Evolutionary conservation across 176 grass and related monocot species (phyloP).

Genomic region (Ensete glaucum): DNA sequence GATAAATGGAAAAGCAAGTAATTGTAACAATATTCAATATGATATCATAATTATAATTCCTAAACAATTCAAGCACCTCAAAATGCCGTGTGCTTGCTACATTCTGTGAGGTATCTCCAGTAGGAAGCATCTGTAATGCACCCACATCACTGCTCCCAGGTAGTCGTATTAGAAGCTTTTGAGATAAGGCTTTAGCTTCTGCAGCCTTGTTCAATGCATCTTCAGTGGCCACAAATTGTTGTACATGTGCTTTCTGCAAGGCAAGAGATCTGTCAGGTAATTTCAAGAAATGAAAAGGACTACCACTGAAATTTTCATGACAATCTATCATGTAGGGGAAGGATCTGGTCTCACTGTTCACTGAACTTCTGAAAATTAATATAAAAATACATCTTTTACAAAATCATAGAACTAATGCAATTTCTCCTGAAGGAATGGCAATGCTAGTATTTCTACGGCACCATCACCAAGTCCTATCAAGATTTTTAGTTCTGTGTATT

Average conservation of each 20-base stretch:
- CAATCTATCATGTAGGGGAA: no score
- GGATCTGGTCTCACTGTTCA: no score
- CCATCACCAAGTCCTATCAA: no score
- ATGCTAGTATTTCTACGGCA: no score
- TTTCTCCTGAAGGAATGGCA: no score
- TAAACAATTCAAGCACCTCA: slow-evolving; percentile 36
- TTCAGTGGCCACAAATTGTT: slow-evolving; percentile 96
- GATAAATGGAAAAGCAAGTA: background rate
- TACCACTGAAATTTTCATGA: no score
- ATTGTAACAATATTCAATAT: background rate
- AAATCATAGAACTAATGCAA: no score
- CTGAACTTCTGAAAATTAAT: no score
- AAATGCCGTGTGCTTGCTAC: slow-evolving; percentile 59
- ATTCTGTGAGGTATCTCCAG: slow-evolving; percentile 55
- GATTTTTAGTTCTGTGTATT: no score
- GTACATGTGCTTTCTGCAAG: slow-evolving; percentile 97
- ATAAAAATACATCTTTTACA: no score
- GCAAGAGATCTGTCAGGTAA: slow-evolving; percentile 28
- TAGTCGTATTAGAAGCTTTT: slow-evolving; percentile 84
- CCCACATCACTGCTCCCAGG: slow-evolving; percentile 51
- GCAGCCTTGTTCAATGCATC: slow-evolving; percentile 99
- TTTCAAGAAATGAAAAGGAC: slow-evolving; percentile 3
- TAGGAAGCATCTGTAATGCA: slow-evolving; percentile 46
- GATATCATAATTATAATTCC: background rate
- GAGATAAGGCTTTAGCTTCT: slow-evolving; percentile 81